Conservation (phyloP, 2,329 filamentous ascomycete species). For the Colletotrichum ledebouriae region DNA sequence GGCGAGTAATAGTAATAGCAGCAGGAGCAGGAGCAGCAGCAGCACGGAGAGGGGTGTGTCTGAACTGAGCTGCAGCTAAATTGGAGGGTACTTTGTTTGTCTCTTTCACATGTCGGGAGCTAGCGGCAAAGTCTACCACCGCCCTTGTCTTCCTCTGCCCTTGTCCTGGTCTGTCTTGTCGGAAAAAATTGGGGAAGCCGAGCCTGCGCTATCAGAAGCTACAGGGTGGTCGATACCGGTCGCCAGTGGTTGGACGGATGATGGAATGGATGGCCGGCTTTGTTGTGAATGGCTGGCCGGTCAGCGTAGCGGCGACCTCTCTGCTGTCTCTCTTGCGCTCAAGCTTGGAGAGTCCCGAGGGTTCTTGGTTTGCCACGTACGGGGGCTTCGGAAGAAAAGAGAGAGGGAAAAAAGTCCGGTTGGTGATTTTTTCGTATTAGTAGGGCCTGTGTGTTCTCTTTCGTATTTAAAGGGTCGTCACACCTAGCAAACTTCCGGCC, state of each 20-base stretch:
- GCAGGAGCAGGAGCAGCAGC: not conserved
- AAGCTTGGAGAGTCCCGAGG: slow-evolving; percentile 19
- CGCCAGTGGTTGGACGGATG: slow-evolving; percentile 34
- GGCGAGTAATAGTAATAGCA: slow-evolving; percentile 6
- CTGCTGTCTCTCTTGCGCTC: slow-evolving; percentile 22
- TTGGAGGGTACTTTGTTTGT: slow-evolving; percentile 33
- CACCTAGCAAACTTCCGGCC: slow-evolving; percentile 26
- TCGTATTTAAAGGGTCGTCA: slow-evolving; percentile 31
- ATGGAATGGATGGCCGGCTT: slow-evolving; percentile 31
- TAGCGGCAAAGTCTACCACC: slow-evolving; percentile 36
- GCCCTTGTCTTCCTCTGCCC: slow-evolving; percentile 29
- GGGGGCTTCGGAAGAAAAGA: slow-evolving; percentile 12
- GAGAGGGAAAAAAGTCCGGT: not conserved
- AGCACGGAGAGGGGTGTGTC: slow-evolving; percentile 26
- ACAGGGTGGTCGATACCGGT: slow-evolving; percentile 19
- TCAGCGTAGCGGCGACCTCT: slow-evolving; percentile 8
- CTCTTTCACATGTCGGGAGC: slow-evolving; percentile 39
- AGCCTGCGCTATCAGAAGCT: slow-evolving; percentile 38
- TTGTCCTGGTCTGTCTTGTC: slow-evolving; percentile 31
- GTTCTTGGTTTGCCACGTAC: slow-evolving; percentile 20
- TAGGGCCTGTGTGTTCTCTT: slow-evolving; percentile 26
- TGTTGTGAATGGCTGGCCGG: slow-evolving; percentile 23
- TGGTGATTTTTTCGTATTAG: not conserved
- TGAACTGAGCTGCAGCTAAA: slow-evolving; percentile 29
- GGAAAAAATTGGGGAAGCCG: slow-evolving; percentile 36